Base-by-base conservation (phyloP, 169 alveolate species). In the Neospora caninum region DNA sequence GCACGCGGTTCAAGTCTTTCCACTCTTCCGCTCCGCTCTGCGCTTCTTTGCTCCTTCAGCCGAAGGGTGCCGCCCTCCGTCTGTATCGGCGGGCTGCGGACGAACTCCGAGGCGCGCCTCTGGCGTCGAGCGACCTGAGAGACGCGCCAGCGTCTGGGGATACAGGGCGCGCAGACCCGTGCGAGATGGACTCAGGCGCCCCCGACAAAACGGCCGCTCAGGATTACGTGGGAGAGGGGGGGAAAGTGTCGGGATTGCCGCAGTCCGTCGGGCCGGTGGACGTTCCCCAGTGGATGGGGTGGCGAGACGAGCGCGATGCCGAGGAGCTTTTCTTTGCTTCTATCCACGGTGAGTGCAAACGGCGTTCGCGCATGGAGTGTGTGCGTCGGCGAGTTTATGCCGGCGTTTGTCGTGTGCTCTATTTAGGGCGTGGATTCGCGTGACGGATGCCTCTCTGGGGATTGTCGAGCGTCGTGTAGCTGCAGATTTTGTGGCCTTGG, bases 281-380 rank as follows among this genome's bases (percentile, higher is more conserved):
- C 38, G 67, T 42, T 18, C 89, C 89, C 20, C 67, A 82, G 43
- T 97, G 98, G 98, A 95, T 96, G 82, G 98, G 98, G 7, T 97
- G 98, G 98, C 94, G 95, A 64, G 98, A 97, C 91, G 95, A 92
- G 64, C 78, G 95, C 80, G 99, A 99, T 94, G 96, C 98, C 0
- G 98, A 97, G 91, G 98, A 98, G 94, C 96, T 98, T 0, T 97
- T 98, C 94, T 99, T 99, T 94, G 97, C 98, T 43, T 98, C 99
- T 13, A 96, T 98, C 9, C 99, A 99, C 96, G 95, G 95, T 94
- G 31, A 22, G 93, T 39, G 31, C n/a, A 49, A 34, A 38, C 80
- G 29, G 29, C 31, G 80, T 69, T 80, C 38, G 25, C 49, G 18
- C 38, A 27, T 80, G 18, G 42, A 18, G 18, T 80, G 18, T 41